A percentile compares a stretch with the other conserved stretches of the same genome.
These are phyloP conservation scores for Alternaria postmessia DNA, from an alignment of 2,329 filamentous ascomycete species.

Conservation along the genomic window DNA sequence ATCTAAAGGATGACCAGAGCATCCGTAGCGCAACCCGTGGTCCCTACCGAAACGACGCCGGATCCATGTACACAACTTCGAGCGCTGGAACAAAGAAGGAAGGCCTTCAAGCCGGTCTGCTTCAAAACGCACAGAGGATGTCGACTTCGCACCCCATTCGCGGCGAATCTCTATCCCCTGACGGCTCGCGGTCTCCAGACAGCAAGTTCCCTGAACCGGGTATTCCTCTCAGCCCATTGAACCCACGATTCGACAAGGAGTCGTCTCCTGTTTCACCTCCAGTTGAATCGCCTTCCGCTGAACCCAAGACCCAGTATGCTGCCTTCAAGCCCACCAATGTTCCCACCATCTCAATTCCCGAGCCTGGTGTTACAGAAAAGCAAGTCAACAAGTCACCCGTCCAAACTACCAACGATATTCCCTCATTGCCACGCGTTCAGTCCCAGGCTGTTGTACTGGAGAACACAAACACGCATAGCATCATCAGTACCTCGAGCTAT, in stretches of 20 bases:
- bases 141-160: conserved; percentile 61
- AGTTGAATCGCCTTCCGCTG: conserved; percentile 17
- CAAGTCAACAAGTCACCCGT: conserved; percentile 37
- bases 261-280: conserved; percentile 14
- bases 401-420: conserved; percentile 27
- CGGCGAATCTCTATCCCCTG: conserved; percentile 49
- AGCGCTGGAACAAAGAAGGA: conserved; percentile 56
- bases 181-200: conserved; percentile 41
- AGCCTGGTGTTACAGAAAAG: conserved; percentile 28
- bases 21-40: conserved; percentile 42
- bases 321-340: conserved; percentile 49
- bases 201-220: conserved; percentile 47
- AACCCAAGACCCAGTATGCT: conserved; percentile 40
- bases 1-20: conserved; percentile 58
- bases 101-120: conserved; percentile 59
- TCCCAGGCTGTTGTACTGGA: conserved; percentile 48
- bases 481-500: conserved; percentile 62
- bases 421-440: conserved; percentile 41
- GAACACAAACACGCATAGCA: conserved; percentile 47
- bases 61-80: conserved; percentile 62
- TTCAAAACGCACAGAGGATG: conserved; percentile 66
- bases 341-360: conserved; percentile 34
- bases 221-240: conserved; percentile 39
- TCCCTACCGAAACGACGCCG: conserved; percentile 48
- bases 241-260: conserved; percentile 33